Conservation (phyloP, 2,329 filamentous ascomycete genomes). For the Pyrenophora graminea region DNA sequence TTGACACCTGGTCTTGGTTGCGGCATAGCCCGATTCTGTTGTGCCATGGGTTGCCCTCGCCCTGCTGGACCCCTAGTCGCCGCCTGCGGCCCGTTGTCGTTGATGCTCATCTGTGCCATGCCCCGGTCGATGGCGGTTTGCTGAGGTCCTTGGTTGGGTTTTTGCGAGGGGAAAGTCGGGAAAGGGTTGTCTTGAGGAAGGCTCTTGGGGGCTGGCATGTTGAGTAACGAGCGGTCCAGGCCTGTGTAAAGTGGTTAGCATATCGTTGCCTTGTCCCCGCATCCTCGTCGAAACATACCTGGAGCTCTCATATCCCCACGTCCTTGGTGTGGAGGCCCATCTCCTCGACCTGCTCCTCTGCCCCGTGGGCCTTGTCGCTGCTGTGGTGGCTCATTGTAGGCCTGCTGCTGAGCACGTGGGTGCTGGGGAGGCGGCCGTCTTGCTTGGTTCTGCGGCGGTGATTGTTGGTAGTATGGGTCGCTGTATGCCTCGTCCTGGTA, state of each 20-base stretch:
- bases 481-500: constrained; percentile 35
- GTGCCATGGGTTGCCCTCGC: constrained; percentile 29
- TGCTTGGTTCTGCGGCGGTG: constrained; percentile 29
- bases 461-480: constrained; percentile 32
- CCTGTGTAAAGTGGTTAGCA: constrained; percentile 27
- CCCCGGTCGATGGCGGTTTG: constrained; percentile 36
- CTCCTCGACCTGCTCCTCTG: constrained; percentile 30
- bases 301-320: constrained; percentile 32
- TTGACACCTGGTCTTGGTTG: constrained; percentile 26
- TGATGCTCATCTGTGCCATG: constrained; percentile 44
- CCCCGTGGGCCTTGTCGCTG: constrained; percentile 35
- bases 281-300: constrained; percentile 26
- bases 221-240: constrained; percentile 36
- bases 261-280: not conserved
- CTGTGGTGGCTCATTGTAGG: constrained; percentile 30
- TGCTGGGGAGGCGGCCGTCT: constrained; percentile 22
- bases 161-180: constrained; percentile 50
- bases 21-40: constrained; percentile 28
- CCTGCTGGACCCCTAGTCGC: constrained; percentile 24
- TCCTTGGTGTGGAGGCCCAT: constrained; percentile 31
- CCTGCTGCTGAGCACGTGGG: constrained; percentile 30
- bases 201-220: constrained; percentile 32
- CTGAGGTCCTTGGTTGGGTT: constrained; percentile 14
- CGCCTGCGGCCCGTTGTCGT: constrained; percentile 21
- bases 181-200: constrained; percentile 54